Evolutionary conservation across 768 basidiomycete species (phyloP), one percentile per base, ranked within the genome.

Genomic region (Hydnomerulius pinastri): DNA sequence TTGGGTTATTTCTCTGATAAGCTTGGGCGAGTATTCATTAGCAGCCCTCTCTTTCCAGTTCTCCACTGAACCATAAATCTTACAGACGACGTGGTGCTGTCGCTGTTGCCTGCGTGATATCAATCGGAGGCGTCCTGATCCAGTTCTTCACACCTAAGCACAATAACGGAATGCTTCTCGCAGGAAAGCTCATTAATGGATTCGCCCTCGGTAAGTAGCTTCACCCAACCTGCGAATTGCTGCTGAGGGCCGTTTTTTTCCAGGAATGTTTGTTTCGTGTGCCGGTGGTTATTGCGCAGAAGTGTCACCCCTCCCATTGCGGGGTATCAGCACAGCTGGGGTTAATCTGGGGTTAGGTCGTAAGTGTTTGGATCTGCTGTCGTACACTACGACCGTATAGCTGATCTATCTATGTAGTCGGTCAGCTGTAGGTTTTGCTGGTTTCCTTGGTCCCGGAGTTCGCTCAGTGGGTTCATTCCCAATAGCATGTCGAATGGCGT

Each of bases 291-390:
- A 63, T 9, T 65, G 64, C 27, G 64, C 64, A 6, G 63, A 65
- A 21, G 61, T 65, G n/a, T 64, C 63, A 17, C 63, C 63, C 8
- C 63, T 64, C 33, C 58, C 63, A 23, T 29, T 65, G 9, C 54
- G 63, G 12, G 58, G 64, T 32, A 48, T 64, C 37, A 64, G 56
- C 6, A 64, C 63, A 3, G 63, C 61, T 7, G 47, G 40, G n/a
- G 56, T 65, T 8, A 63, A 65, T 38, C 51, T 63, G 23, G 60
- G 63, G 64, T 56, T 64, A 17, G 54, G 20, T 41, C 40, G 64
- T 65, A 13, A 54, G 63, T 58, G n/a, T n/a, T 5, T n/a, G n/a
- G 2, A 11, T 36, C n/a, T 2, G 21, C 0, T 17, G 1, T n/a
- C n/a, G 35, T 29, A 28, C 2, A 6, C 28, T 13, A 6, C 5